A percentile compares a stretch with the other conserved stretches of the same genome.
phyloP scores from a whole-genome alignment of 208 protist genomes.

The Herpetomonas samuelpessoai region DNA sequence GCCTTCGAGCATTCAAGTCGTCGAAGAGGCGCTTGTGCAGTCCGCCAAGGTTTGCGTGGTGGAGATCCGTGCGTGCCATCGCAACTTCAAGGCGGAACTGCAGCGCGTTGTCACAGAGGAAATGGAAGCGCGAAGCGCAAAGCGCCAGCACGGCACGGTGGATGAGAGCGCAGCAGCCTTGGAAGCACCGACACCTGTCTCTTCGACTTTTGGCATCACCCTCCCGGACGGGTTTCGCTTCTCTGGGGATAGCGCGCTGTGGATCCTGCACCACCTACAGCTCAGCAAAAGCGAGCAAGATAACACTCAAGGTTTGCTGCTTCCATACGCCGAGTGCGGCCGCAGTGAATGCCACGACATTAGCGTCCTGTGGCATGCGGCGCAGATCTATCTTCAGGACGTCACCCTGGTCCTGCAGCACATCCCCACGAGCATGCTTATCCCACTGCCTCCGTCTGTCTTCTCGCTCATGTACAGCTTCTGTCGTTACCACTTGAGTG shows the following conservation, averaged over 20 bases:
- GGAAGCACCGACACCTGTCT: not conserved
- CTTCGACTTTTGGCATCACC: constrained; percentile 1
- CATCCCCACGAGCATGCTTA: constrained; percentile 27
- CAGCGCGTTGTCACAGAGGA: constrained; percentile 1
- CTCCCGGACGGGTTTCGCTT: constrained; percentile 16
- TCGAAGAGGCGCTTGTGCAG: constrained; percentile 38
- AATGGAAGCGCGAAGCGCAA: not conserved
- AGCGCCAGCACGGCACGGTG: too few relatives aligned
- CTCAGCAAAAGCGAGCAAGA: constrained; percentile 26
- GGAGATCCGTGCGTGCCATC: constrained; percentile 9
- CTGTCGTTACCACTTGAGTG: constrained; percentile 72
- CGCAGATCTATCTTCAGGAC: constrained; percentile 69
- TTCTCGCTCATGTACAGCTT: constrained; percentile 49
- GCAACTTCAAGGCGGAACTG: constrained; percentile 12
- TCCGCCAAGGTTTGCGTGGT: constrained; percentile 18
- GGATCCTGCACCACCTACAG: constrained; percentile 23
- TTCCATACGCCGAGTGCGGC: constrained; percentile 48
- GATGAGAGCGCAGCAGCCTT: not conserved
- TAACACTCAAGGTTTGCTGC: constrained; percentile 39
- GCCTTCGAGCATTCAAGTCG: constrained; percentile 15
- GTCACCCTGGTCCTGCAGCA: constrained; percentile 56
- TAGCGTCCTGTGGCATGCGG: constrained; percentile 71
- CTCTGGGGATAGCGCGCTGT: constrained; percentile 18
- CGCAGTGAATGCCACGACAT: constrained; percentile 61
- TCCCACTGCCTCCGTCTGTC: constrained; percentile 56